Percentiles rank a stretch among this genome's conserved stretches.
These are phyloP conservation scores for Zasmidium cellare DNA, from an alignment of 2,329 filamentous ascomycete genomes.

Conservation along the genomic window DNA sequence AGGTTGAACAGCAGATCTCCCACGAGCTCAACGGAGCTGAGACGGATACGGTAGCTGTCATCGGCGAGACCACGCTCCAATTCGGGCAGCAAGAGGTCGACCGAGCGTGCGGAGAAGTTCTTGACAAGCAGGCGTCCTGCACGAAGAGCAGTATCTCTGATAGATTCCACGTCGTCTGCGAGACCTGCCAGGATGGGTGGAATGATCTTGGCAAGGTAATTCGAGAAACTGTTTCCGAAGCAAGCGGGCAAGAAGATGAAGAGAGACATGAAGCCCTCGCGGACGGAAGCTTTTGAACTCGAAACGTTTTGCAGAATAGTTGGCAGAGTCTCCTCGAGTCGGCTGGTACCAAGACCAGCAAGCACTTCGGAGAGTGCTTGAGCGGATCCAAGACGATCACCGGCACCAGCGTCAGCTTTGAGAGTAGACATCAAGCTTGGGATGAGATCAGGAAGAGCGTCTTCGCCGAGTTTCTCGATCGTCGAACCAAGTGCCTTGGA, in stretches of 20 bases:
- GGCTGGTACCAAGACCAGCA: slow-evolving; percentile 86
- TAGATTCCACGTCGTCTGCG: slow-evolving; percentile 94
- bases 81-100: slow-evolving; percentile 90
- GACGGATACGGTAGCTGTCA: slow-evolving; percentile 93
- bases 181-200: slow-evolving; percentile 91
- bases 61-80: slow-evolving; percentile 96
- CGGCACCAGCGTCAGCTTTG: slow-evolving; percentile 94
- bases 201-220: slow-evolving; percentile 92
- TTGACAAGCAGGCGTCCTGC: slow-evolving; percentile 94
- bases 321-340: slow-evolving; percentile 91
- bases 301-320: slow-evolving; percentile 95
- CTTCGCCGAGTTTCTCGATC: slow-evolving; percentile 97
- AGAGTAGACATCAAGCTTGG: slow-evolving; percentile 96
- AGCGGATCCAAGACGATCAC: slow-evolving; percentile 91
- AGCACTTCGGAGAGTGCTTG: slow-evolving; percentile 96
- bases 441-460: slow-evolving; percentile 93
- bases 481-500: slow-evolving; percentile 93
- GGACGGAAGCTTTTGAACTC: slow-evolving; percentile 83
- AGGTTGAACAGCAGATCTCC: slow-evolving; percentile 97
- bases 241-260: slow-evolving; percentile 99
- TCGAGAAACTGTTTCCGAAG: slow-evolving; percentile 97
- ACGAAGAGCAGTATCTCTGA: slow-evolving; percentile 92
- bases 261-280: slow-evolving; percentile 98
- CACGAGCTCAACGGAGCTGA: slow-evolving; percentile 96
- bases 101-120: slow-evolving; percentile 93